Evolutionary conservation across 441 rosid species (phyloP).

Genomic region (Populus trichocarpa): DNA sequence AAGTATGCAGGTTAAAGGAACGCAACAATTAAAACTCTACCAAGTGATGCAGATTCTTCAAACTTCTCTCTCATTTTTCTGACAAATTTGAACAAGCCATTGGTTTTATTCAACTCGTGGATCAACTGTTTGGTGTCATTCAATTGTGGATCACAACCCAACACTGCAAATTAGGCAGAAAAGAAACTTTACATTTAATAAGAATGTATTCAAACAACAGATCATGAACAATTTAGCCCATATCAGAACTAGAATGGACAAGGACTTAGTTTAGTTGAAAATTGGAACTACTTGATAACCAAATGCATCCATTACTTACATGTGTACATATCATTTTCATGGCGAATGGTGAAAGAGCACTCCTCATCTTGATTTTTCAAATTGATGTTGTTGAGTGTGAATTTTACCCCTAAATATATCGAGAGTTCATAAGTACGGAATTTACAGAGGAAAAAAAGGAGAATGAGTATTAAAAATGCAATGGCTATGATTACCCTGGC

Average conservation of each 20-base stretch:
- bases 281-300: background rate
- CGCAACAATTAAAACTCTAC: slow-evolving; percentile 27
- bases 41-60: slow-evolving; percentile 45
- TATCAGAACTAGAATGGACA: background rate
- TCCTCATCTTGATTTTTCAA: slow-evolving; percentile 42
- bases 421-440: slow-evolving; percentile 12
- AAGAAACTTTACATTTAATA: background rate
- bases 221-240: background rate
- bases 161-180: slow-evolving; percentile 46
- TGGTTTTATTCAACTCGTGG: slow-evolving; percentile 56
- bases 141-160: slow-evolving; percentile 69
- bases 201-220: background rate
- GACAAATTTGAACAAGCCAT: slow-evolving; percentile 68
- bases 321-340: slow-evolving; percentile 58
- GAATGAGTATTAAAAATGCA: background rate
- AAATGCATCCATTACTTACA: slow-evolving; percentile 39
- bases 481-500: slow-evolving; percentile 49
- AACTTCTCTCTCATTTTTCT: slow-evolving; percentile 65
- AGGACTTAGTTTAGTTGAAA: background rate
- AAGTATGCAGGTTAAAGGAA: slow-evolving; percentile 13
- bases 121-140: slow-evolving; percentile 52
- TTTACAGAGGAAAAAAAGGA: slow-evolving; percentile 8
- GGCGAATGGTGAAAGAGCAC: slow-evolving; percentile 60
- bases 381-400: slow-evolving; percentile 57
- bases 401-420: slow-evolving; percentile 61